These are phyloP conservation scores for Abelmoschus esculentus DNA, from an alignment of 345 rosid species.

Conservation along the genomic window DNA sequence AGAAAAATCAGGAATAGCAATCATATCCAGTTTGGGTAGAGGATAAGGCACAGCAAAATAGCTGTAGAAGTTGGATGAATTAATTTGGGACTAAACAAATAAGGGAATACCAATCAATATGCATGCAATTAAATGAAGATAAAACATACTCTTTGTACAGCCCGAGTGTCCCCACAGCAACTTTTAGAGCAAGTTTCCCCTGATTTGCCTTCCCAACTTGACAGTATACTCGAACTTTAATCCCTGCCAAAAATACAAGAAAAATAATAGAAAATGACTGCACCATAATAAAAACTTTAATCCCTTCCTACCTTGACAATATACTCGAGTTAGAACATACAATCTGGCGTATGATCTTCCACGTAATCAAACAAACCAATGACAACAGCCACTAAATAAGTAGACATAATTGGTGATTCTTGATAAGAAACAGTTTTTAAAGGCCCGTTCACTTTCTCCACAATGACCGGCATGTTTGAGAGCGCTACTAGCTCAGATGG, in stretches of 20 bases:
- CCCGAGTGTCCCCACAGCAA: conserved; percentile 83
- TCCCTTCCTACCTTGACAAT: no score
- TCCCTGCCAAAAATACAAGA: conserved; percentile 24
- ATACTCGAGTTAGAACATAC: conserved; percentile 23
- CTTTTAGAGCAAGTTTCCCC: conserved; percentile 88
- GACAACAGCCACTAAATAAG: conserved; percentile 88
- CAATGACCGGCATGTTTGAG: conserved; percentile 76
- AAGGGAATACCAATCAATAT: neutral
- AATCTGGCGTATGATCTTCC: conserved; percentile 87
- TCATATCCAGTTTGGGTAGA: conserved; percentile 94
- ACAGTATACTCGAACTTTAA: conserved; percentile 83
- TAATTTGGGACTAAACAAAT: conserved; percentile 7
- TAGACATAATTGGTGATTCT: conserved; percentile 93
- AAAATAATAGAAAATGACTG: neutral
- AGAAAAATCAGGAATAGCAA: conserved; percentile 97
- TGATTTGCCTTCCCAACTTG: conserved; percentile 83
- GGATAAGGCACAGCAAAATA: conserved; percentile 85
- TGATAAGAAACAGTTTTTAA: conserved; percentile 60
- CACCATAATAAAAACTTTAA: no score
- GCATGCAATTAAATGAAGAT: conserved; percentile 5
- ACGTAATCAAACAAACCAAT: conserved; percentile 84
- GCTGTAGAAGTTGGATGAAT: conserved; percentile 28
- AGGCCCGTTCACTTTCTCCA: conserved; percentile 65
- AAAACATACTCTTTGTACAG: conserved; percentile 56
- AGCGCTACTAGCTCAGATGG: conserved; percentile 80